Evolutionary conservation across 768 basidiomycete genomes (phyloP), one percentile per base, ranked within the genome.

Genomic region (Cubamyces lactineus): DNA sequence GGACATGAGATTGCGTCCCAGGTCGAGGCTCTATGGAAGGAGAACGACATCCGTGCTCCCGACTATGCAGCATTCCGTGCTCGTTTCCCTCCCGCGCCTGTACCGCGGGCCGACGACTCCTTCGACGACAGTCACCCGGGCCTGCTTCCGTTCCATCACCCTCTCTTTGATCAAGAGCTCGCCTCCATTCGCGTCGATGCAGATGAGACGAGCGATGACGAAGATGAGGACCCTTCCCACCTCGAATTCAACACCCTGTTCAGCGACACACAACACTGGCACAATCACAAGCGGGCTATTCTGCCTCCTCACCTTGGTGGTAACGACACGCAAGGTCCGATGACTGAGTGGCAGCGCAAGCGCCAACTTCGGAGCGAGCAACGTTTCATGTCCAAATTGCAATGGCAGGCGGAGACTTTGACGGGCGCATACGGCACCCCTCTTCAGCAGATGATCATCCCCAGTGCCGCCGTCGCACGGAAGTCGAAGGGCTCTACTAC

Each of bases 181-280:
- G 71, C 74, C 0, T 61, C 69, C 13, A 70, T 83, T 12, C 71
- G 72, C 28, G 60, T 75, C 23, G 59, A 66, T 3, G 58, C 54
- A 15, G 59, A 70, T 24, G 67, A 62, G 3, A 71, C 69, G 1
- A 67, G 63, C 24, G 63, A 68, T 3, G 67, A 61, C 7, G 59
- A 52, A 13, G 64, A 62, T 5, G 59, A 62, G 15, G 39, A 45
- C 2, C 49, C 58, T 0, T 46, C 59, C 1, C 73, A 71, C 49
- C 72, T 81, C 48, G 75, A 79, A 48, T 81, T 83, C 65, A 76
- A 74, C 11, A 74, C 73, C 9, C 66, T 76, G 9, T 85, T 84
- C 70, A 68, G 72, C 5, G 88, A 88, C 63, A 79, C 77, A 0
- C 76, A 71, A 17, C 87, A 87, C 66, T 88, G 88, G 88, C 87